A percentile compares a stretch with the other conserved stretches of the same genome.
These are phyloP conservation scores for Xylaria arbuscula DNA, from an alignment of 2,329 filamentous ascomycete species.

Conservation along the genomic window DNA sequence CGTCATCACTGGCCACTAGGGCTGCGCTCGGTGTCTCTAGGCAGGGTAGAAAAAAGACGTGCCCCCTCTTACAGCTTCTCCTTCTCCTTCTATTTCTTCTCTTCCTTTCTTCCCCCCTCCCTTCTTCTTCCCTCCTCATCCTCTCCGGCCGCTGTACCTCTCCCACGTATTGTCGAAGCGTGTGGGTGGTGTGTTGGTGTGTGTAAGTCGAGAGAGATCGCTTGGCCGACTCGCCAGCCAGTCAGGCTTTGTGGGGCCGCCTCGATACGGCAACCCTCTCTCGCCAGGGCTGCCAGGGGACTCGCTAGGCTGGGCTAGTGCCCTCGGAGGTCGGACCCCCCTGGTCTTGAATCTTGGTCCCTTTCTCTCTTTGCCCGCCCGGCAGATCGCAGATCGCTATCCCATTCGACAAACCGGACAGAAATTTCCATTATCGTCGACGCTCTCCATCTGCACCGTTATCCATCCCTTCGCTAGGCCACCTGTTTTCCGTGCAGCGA, in stretches of 20 bases:
- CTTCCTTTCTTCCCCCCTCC: neutral
- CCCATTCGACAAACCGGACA: constrained; percentile 21
- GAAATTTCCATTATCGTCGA: constrained; percentile 14
- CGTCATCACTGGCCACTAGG: constrained; percentile 22
- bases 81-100: neutral
- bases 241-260: constrained; percentile 24
- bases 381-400: constrained; percentile 37
- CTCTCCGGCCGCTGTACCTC: constrained; percentile 12
- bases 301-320: constrained; percentile 32
- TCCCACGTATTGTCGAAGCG: constrained; percentile 13
- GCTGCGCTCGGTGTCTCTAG: constrained; percentile 20
- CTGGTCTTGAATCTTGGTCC: constrained; percentile 16
- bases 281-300: constrained; percentile 6
- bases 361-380: constrained; percentile 23
- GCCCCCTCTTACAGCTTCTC: constrained; percentile 5
- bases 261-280: constrained; percentile 17
- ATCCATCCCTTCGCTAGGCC: neutral
- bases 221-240: constrained; percentile 15
- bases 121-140: constrained; percentile 12
- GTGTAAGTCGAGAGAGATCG: constrained; percentile 27
- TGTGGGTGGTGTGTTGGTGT: constrained; percentile 20
- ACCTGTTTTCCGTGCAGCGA: neutral
- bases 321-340: constrained; percentile 19
- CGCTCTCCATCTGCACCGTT: constrained; percentile 2
- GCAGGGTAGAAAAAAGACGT: constrained; percentile 32